These are phyloP conservation scores for Coemansia sp. DNA, from an alignment of 192 early-diverging fungal species.

Conservation along the genomic window DNA sequence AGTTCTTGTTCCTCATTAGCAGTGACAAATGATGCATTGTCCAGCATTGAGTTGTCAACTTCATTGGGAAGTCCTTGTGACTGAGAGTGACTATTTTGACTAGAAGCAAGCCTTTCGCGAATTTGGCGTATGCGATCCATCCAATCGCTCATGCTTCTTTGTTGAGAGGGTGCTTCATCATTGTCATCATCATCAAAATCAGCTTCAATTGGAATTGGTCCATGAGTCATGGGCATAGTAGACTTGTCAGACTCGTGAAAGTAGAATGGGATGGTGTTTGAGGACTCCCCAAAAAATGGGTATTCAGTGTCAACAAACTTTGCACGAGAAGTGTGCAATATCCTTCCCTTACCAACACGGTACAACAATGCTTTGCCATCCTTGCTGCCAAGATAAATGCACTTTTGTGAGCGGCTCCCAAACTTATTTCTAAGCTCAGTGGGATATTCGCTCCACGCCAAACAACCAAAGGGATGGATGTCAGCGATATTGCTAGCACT, in stretches of 20 bases:
- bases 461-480: slow-evolving; percentile 9
- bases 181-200: neutral
- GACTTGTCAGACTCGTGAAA: neutral
- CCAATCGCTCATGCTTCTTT: too few relatives aligned
- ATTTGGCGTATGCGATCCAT: too few relatives aligned
- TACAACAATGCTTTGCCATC: slow-evolving; percentile 4
- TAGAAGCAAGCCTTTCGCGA: too few relatives aligned
- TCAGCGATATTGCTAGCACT: slow-evolving; percentile 1
- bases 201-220: neutral
- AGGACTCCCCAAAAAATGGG: neutral
- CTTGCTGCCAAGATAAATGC: slow-evolving; percentile 2
- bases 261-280: neutral
- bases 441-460: neutral
- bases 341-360: slow-evolving; percentile 1
- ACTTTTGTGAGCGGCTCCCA: neutral
- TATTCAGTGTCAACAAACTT: neutral
- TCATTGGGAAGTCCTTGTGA: neutral
- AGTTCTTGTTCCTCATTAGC: neutral
- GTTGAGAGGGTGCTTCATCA: neutral
- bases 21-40: neutral
- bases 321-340: neutral
- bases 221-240: neutral
- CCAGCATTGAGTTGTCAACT: neutral
- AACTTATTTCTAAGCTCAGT: slow-evolving; percentile 6
- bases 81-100: neutral